Conservation (phyloP, 2,329 filamentous ascomycete species). For the Metarhizium anisopliae region DNA sequence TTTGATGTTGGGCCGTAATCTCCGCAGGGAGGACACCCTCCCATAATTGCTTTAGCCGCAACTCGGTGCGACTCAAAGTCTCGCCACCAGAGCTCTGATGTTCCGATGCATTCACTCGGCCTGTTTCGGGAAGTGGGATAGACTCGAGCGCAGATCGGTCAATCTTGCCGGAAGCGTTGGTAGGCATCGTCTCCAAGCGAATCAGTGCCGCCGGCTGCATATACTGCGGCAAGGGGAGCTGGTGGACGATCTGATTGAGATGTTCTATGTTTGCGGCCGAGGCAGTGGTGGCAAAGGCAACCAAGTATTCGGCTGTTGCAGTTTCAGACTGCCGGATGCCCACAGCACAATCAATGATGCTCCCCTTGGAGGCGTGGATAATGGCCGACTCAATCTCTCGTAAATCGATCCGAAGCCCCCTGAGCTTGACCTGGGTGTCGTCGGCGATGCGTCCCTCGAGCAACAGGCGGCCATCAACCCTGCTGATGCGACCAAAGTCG, state of each 20-base stretch:
- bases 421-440: constrained; percentile 37
- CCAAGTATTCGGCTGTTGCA: not conserved
- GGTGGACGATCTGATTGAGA: not conserved
- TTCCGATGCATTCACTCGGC: not conserved
- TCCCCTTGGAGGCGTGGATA: constrained; percentile 10
- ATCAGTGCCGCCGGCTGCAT: constrained; percentile 4
- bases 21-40: not conserved
- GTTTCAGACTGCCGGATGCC: constrained; percentile 5
- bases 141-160: constrained; percentile 19
- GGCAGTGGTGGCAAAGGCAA: constrained; percentile 2
- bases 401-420: constrained; percentile 36
- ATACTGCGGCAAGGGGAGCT: not conserved
- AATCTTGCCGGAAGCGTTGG: constrained; percentile 1
- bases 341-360: constrained; percentile 11
- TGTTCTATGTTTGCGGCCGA: not conserved
- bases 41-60: not conserved
- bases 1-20: not conserved
- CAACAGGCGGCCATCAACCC: constrained; percentile 22
- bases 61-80: not conserved
- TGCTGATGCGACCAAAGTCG: constrained; percentile 24
- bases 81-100: not conserved
- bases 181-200: constrained; percentile 1
- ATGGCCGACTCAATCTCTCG: constrained; percentile 25
- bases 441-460: constrained; percentile 29
- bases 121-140: constrained; percentile 14